Evolutionary conservation across 1,284 basidiomycete genomes (phyloP).

Genomic region (Trichosporon sp.): DNA sequence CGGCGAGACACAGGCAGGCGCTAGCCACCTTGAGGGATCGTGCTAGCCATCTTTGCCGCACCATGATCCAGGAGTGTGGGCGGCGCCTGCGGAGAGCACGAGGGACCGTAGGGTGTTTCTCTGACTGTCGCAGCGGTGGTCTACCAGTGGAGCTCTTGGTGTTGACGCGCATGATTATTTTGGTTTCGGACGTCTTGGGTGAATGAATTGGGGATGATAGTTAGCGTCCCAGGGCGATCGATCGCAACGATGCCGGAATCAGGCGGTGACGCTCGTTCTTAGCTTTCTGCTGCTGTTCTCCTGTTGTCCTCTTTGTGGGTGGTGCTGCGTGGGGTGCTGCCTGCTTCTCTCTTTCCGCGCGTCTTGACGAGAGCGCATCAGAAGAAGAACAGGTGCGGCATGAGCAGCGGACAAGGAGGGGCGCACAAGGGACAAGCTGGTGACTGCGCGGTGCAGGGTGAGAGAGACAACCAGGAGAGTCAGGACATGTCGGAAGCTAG

Average conservation of each 20-base stretch:
- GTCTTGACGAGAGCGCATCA: neutral
- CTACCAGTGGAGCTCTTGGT: neutral
- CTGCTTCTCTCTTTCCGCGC: neutral
- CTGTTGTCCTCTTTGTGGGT: neutral
- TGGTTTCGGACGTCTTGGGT: constrained; percentile 7
- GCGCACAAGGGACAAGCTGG: neutral
- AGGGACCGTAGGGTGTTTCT: neutral
- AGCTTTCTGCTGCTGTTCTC: neutral
- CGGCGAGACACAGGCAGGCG: neutral
- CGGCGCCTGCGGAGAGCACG: neutral
- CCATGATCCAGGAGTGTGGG: neutral
- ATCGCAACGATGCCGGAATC: neutral
- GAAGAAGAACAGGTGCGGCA: neutral
- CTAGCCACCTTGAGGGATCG: constrained; percentile 5
- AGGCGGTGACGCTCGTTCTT: neutral
- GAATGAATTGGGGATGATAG: neutral
- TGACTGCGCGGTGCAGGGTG: neutral
- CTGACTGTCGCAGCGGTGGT: neutral
- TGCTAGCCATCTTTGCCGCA: neutral
- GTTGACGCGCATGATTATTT: constrained; percentile 15
- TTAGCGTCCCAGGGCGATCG: constrained; percentile 7
- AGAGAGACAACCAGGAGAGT: neutral
- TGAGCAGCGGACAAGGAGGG: neutral
- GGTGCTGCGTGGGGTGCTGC: neutral
- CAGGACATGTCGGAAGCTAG: constrained; percentile 1